Evolutionary conservation across 176 grass and related monocot genomes (phyloP), one percentile per base, ranked within the genome.

Genomic region (Zea luxurians): DNA sequence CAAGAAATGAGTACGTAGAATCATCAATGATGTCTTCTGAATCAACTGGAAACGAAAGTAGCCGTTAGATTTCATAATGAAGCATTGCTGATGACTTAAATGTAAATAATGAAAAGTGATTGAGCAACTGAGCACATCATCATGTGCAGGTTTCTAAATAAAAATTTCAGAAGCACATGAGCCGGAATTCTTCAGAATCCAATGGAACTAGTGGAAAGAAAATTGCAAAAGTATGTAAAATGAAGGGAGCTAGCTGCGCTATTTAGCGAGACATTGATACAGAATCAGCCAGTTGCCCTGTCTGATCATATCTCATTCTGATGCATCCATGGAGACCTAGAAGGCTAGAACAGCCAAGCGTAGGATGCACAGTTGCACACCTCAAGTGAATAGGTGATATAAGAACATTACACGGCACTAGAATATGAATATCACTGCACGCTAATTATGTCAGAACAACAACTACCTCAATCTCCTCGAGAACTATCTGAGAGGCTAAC

Each of bases 1-100:
- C 79, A 60, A 38, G 45, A 61, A 92, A 92, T 64, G 48, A 47
- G 46, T 89, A 84, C 49, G 65, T 35, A 21, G 90, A 84, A 68
- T 83, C 65, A 57, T 86, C 68, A 40, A 40, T 40, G 9, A 61
- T 50, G 55, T 78, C 78, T 49, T 82, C 77, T 68, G 55, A 52
- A 68, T 73, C 65, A 80, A 38, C 60, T 69, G 60, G 35, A 62
- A 86, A 48, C 8, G 45, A 81, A 66, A 16, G 9, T 46, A 46
- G 8, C 45, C 45, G 5, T 46, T 46, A 46, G 45, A 46, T 46
- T 10, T 8, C 45, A 46, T 46, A 10, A 46, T 2, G 45, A 10
- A 46, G 45, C 45, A 46, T 10, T 2, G 2, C 45, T 2, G 13
- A 86, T 21, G 13, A 66, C 40, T 3, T 11, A n/a, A 84, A 48